Base-by-base conservation (phyloP, 2,329 filamentous ascomycete species). In the Lasiodiplodia sp. region DNA sequence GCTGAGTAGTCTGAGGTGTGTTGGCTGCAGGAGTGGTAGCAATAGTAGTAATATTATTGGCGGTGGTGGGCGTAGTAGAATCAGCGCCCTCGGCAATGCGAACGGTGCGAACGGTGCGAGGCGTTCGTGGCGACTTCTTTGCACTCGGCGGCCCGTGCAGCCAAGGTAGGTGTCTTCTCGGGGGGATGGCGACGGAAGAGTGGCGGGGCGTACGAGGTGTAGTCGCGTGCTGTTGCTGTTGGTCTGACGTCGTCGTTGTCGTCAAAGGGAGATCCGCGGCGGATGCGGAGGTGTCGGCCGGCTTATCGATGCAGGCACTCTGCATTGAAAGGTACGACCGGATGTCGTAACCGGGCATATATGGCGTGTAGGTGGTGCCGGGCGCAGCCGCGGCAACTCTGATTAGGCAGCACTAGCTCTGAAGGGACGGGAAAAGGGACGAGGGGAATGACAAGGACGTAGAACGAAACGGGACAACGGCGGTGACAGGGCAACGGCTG, bases 281-380 rank as follows among this genome's bases (percentile, higher is more conserved):
- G 8, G 44, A 21, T 21, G 44, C 44, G 44, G 44, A 21, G n/a
- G 34, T 18, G 31, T 38, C 4, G 18, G 55, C 12, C n/a, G 31
- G 18, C n/a, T 23, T 37, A 11, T 34, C 31, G 31, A 10, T 34
- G 31, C 2, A 34, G 10, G 16, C 40, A 18, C 40, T 44, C 40
- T n/a, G 40, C 40, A n/a, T 47, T 6, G 44, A 47, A 47, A 47
- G 44, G 8, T 47, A 47, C 21, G 44, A 8, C n/a, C 44, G 44
- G n/a, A 47, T 47, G 44, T 47, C 44, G 44, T 47, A 47, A n/a
- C 44, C 44, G n/a, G 44, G 44, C 44, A 47, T 47, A 47, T n/a
- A 47, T 47, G 44, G n/a, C 44, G 44, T 14, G 55, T 44, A 21
- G 34, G 37, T 18, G 37, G 55, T 21, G n/a, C 18, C n/a, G 10